These are phyloP conservation scores for Fusarium lateritium DNA, from an alignment of 2,329 filamentous ascomycete species.

Conservation along the genomic window DNA sequence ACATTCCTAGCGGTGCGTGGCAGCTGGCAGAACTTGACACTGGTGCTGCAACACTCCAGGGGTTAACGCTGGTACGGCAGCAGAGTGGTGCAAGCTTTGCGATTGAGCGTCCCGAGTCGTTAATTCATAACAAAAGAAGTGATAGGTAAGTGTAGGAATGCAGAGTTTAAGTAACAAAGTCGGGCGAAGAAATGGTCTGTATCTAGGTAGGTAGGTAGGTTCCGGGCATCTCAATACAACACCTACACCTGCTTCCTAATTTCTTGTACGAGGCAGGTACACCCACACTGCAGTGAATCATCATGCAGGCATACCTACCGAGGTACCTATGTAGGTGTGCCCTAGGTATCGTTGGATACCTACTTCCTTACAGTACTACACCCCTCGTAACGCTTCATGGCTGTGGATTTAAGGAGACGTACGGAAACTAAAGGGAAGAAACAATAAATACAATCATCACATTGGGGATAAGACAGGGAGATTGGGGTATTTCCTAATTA, in stretches of 20 bases:
- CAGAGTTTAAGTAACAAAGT: no score
- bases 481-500: slow-evolving; percentile 8
- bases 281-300: no score
- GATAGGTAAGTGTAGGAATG: no score
- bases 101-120: background rate
- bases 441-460: background rate
- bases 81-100: background rate
- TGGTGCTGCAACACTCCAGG: background rate
- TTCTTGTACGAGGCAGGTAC: no score
- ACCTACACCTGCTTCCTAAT: no score
- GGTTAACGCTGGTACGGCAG: background rate
- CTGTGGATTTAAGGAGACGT: background rate
- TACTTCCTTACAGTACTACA: background rate
- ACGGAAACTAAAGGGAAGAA: background rate
- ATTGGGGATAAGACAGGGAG: background rate
- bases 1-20: slow-evolving; percentile 2
- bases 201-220: no score
- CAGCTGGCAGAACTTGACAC: background rate
- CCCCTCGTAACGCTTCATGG: background rate
- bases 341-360: no score
- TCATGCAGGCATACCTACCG: no score
- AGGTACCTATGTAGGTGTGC: no score
- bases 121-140: no score
- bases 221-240: no score
- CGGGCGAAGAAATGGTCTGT: no score